phyloP scores from a whole-genome alignment of 495 filamentous ascomycete species.

The Talaromyces nanjingensis region DNA sequence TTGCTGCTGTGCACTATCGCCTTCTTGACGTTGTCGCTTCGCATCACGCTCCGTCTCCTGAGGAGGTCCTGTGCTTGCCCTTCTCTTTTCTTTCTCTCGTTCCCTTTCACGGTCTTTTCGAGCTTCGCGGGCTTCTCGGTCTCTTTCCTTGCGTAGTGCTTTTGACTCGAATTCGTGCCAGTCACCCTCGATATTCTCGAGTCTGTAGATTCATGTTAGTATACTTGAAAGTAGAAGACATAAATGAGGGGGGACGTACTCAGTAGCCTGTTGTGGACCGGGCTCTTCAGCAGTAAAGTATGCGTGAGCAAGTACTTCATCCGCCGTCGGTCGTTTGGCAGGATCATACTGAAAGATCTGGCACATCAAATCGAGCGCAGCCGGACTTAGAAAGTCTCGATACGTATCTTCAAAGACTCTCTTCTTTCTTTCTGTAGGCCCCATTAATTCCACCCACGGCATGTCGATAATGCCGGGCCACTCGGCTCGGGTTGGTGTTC shows the following conservation, averaged over 20 bases:
- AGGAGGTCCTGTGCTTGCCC: constrained; percentile 22
- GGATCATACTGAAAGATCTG: constrained; percentile 87
- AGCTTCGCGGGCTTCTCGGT: constrained; percentile 55
- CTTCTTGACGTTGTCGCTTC: constrained; percentile 27
- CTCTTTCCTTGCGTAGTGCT: constrained; percentile 83
- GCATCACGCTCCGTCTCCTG: constrained; percentile 31
- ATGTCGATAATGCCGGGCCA: constrained; percentile 88
- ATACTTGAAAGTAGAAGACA: constrained; percentile 6
- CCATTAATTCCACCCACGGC: constrained; percentile 91
- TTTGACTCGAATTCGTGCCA: constrained; percentile 99
- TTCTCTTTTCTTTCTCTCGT: constrained; percentile 47
- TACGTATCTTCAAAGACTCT: constrained; percentile 82
- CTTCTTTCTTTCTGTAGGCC: constrained; percentile 65
- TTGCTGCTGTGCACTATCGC: not conserved
- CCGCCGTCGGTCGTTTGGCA: constrained; percentile 71
- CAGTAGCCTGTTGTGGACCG: constrained; percentile 64
- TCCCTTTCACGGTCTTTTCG: constrained; percentile 49
- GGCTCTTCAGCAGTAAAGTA: constrained; percentile 89
- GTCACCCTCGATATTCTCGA: constrained; percentile 81
- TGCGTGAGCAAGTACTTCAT: constrained; percentile 77
- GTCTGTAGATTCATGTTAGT: constrained; percentile 34
- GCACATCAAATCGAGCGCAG: constrained; percentile 74
- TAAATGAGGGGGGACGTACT: constrained; percentile 50
- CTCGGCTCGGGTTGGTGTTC: constrained; percentile 73
- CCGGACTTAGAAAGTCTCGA: constrained; percentile 59